phyloP scores from a whole-genome alignment of 2,329 filamentous ascomycete species.

The Pseudovirgaria hyperparasitica region DNA sequence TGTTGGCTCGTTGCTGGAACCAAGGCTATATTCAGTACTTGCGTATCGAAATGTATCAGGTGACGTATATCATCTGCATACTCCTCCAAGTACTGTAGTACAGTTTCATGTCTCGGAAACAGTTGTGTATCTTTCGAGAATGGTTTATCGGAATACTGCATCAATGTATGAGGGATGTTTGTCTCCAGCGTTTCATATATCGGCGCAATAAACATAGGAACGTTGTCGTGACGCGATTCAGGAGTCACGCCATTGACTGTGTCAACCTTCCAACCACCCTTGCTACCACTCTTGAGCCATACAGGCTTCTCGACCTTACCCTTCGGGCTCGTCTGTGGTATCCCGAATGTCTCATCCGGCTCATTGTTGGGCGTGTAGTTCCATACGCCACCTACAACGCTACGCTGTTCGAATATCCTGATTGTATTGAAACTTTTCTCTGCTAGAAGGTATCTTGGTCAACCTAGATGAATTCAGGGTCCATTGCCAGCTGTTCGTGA shows the following conservation, averaged over 20 bases:
- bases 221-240: constrained; percentile 10
- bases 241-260: constrained; percentile 4
- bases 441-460: constrained; percentile 51
- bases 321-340: constrained; percentile 57
- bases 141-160: constrained; percentile 61
- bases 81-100: constrained; percentile 59
- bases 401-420: constrained; percentile 70
- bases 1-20: constrained; percentile 11
- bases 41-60: constrained; percentile 56
- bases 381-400: constrained; percentile 72
- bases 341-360: constrained; percentile 30
- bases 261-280: neutral
- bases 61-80: constrained; percentile 58
- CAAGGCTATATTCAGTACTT: constrained; percentile 48
- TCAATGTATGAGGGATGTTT: constrained; percentile 72
- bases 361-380: constrained; percentile 50
- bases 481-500: neutral
- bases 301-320: constrained; percentile 51
- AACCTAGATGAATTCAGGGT: constrained; percentile 1
- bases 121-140: constrained; percentile 55
- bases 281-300: constrained; percentile 18
- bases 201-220: constrained; percentile 62
- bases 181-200: constrained; percentile 75
- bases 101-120: constrained; percentile 59
- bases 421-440: constrained; percentile 59